Base-by-base conservation (phyloP, 768 basidiomycete species). In the Termitomyces sp. region DNA sequence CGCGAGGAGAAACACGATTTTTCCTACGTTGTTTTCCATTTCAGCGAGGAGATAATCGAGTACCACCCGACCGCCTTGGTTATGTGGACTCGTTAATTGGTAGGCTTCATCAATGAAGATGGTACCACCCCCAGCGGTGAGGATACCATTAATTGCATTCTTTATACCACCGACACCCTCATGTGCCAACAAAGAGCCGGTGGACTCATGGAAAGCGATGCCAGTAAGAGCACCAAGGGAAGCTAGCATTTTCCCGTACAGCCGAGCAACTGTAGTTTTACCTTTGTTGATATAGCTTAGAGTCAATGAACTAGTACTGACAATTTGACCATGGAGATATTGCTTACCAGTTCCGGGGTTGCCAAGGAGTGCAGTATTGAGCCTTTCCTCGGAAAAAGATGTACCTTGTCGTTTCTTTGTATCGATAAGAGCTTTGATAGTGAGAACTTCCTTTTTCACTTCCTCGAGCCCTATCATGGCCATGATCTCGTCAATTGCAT, bases 21-120 rank as follows among this genome's bases (percentile, higher is more conserved):
- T 80, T 11, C 84, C 87, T 3, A 82, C 73, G 29, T 77, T 74
- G 62, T 88, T 87, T 60, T 88, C 85, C 83, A 88, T 88, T 64
- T 88, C 86, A 0, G 86, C 84, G 1, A 88, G 73, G 0, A 88
- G 73, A 61, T 81, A 87, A 57, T 88, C 85, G 3, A 88, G 74
- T 3, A 88, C 85, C 55, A 82, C 77, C 7, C 68, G 58, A 9
- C 86, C 86, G 25, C 72, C 68, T 16, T 61, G 60, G 58, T 78
- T 83, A 59, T 80, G 67, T 35, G 73, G 69, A 43, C 66, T 73
- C 0, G 78, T 76, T 0, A 89, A 75, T 53, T 86, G 86, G 55
- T 89, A 89, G 1, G 86, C 84, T 62, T 89, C 86, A 60, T 88
- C 86, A 18, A 88, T 71, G 64, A 89, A 88, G 36, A 89, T 76